Base-by-base conservation (phyloP, 495 filamentous ascomycete species). In the Penicilliopsis zonata region DNA sequence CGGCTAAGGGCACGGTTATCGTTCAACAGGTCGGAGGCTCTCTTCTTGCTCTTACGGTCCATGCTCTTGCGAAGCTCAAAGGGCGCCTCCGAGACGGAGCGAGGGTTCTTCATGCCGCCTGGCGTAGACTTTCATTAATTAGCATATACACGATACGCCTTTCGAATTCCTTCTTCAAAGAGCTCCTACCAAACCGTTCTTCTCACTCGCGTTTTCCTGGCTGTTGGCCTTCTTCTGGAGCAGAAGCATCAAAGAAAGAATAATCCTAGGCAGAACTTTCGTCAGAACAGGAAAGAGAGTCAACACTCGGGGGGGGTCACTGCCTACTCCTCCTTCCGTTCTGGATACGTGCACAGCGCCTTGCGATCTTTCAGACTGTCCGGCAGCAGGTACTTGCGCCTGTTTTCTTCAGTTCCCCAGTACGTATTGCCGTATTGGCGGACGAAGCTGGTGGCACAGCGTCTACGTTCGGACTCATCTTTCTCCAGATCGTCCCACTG, bases 341-440 rank as follows among this genome's bases (percentile, higher is more conserved):
- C 41, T n/a, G 36, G 41, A 22, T 36, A 39, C 2, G n/a, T 24
- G 24, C 28, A 32, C 12, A 34, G 14, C 8, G 26, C 24, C 16
- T 29, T 20, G 5, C 29, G 32, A 15, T 34, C 26, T 2, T 35
- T 14, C 0, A 35, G 20, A 18, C 36, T 39, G 7, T 39, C 41
- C 6, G 28, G 5, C 36, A 39, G 35, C 1, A 39, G 24, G 22
- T 36, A 36, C 18, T 36, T 39, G 20, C 12, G 13, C 4, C 36
- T 35, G 19, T 34, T 34, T 15, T 30, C 20, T 16, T 25, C 13
- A 7, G 9, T 38, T 7, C 36, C 41, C 41, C 41, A 36, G n/a
- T 38, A 39, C 14, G 26, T 13, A 13, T 14, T 33, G 10, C 36
- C 36, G 18, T 33, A 28, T n/a, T 16, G 7, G 13, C 23, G 21